Base-by-base conservation (phyloP, 2,329 filamentous ascomycete species). In the Alternaria angustiovoidea region DNA sequence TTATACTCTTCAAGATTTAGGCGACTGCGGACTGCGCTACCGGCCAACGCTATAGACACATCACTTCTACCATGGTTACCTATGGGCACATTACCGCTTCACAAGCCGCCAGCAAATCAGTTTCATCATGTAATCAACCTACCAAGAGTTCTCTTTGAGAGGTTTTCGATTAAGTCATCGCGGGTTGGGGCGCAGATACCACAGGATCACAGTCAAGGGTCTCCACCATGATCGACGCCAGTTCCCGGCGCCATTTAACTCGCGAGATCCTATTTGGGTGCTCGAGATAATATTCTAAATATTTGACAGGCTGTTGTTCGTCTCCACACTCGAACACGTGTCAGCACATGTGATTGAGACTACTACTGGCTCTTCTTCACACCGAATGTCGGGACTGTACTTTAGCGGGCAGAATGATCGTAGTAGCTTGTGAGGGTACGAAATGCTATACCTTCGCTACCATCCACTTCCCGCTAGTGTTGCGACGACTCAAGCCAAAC, bases 1-100 rank as follows among this genome's bases (percentile, higher is more conserved):
- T 36, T 49, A 49, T 49, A 49, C 46, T 49, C 14, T 24, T 14
- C 46, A 38, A 38, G 46, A 49, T 36, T 48, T 49, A 49, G 46
- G 46, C 46, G 30, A 49, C 34, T 34, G 20, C 20, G 46, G 22
- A 49, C 14, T 26, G 46, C 46, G 46, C 46, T 30, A 49, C 30
- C 20, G 32, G 11, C 32, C 46, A 48, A 34, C 46, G 46, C 46
- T 36, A 48, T 18, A 48, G 30, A 48, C 30, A 9, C 46, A 36
- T 22, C 46, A 24, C 46, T 36, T 16, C 18, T 34, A 48, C 46
- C 46, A 36, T 48, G 46, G 46, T 49, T 49, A 20, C 16, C 20
- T 26, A 26, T 49, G 4, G 20, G 7, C 18, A 36, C 46, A 38
- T 49, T n/a, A 26, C 30, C 30, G 14, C 30, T 49, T 7, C 20